Evolutionary conservation across 768 basidiomycete genomes (phyloP).

Genomic region (Phaffia tasmanica): DNA sequence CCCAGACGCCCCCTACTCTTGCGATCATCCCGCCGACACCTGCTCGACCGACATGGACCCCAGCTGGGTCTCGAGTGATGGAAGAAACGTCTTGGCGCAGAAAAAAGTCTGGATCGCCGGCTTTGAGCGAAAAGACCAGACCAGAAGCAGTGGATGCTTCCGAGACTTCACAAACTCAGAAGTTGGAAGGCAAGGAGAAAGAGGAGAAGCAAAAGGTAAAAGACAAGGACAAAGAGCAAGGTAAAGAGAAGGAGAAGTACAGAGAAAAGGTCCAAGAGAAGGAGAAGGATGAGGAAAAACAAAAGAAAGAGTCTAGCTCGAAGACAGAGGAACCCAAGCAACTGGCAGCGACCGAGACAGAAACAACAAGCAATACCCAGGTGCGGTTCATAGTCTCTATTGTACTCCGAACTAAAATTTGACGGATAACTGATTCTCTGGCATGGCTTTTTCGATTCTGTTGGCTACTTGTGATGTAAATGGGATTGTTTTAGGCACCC

Average conservation of each 20-base stretch:
- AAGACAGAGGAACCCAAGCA: too few relatives aligned
- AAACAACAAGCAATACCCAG: too few relatives aligned
- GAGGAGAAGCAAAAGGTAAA: background rate
- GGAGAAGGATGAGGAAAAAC: background rate
- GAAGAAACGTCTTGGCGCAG: conserved; percentile 20
- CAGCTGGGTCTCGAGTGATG: conserved; percentile 7
- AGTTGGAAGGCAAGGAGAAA: background rate
- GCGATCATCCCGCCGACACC: conserved; percentile 6
- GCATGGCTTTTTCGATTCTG: background rate
- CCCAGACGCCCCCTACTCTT: background rate
- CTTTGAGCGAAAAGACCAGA: background rate
- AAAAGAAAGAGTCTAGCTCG: background rate
- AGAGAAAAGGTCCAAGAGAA: background rate
- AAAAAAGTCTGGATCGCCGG: background rate
- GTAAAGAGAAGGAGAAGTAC: background rate
- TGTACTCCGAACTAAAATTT: too few relatives aligned
- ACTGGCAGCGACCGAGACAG: too few relatives aligned
- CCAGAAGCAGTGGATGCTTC: background rate
- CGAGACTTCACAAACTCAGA: too few relatives aligned
- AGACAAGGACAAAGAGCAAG: background rate
- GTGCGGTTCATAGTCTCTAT: too few relatives aligned
- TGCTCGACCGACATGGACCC: background rate
- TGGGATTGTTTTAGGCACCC: background rate
- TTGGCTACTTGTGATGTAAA: too few relatives aligned
- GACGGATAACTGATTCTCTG: background rate